Evolutionary conservation across 192 early-diverging fungal species (phyloP).

Genomic region (Coemansia erecta): DNA sequence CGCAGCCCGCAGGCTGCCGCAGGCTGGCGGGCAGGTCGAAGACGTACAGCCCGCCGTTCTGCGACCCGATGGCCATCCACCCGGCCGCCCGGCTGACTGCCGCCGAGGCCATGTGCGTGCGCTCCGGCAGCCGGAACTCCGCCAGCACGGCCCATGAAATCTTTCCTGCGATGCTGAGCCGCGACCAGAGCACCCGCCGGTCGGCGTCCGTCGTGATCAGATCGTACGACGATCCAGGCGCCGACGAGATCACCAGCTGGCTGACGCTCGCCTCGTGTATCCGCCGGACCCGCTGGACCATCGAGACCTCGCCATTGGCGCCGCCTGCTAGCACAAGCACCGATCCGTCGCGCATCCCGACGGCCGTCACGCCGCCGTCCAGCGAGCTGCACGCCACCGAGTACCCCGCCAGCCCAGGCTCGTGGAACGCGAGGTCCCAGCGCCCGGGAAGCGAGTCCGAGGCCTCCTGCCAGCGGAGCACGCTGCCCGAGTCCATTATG

Average conservation of each 20-base stretch:
- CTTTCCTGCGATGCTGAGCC: not conserved
- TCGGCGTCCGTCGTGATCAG: slow-evolving; percentile 7
- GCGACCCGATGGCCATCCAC: slow-evolving; percentile 19
- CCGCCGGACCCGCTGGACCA: not conserved
- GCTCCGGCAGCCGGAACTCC: not conserved
- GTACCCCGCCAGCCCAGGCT: slow-evolving; percentile 19
- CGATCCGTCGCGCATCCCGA: slow-evolving; percentile 39
- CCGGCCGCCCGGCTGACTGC: slow-evolving; percentile 6
- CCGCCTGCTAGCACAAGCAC: not conserved
- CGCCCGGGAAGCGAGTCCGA: too few species aligned
- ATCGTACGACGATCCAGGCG: not conserved
- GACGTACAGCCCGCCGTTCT: slow-evolving; percentile 14
- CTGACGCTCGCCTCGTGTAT: slow-evolving; percentile 6
- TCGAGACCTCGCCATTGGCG: not conserved
- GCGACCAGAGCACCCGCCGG: slow-evolving; percentile 11
- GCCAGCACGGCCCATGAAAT: slow-evolving; percentile 3
- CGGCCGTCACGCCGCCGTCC: slow-evolving; percentile 13
- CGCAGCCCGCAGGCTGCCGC: not conserved
- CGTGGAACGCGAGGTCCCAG: not conserved
- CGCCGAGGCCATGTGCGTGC: slow-evolving; percentile 7
- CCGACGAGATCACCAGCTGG: not conserved
- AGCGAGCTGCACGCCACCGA: slow-evolving; percentile 9
- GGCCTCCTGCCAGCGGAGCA: slow-evolving; percentile 7
- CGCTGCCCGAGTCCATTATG: slow-evolving; percentile 48
- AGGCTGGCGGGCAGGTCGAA: slow-evolving; percentile 1